A percentile compares a stretch with the other conserved stretches of the same genome.
Conservation (phyloP, 257 asterid genomes). For the Paraleonurus japonicus region DNA sequence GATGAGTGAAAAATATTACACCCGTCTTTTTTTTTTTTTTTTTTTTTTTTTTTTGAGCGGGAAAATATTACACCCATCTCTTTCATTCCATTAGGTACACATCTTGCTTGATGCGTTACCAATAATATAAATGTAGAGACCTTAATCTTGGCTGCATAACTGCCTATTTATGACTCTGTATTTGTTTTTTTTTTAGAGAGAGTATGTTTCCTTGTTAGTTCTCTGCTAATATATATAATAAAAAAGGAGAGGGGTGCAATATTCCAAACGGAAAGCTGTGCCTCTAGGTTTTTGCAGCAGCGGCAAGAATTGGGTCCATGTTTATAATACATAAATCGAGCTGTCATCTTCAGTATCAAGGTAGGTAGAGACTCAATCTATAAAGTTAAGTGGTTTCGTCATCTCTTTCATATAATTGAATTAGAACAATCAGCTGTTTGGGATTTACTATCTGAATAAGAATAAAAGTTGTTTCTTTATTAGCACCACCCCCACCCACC, state of each 20-base stretch:
- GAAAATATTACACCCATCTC: constrained; percentile 18
- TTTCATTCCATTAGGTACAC: constrained; percentile 1
- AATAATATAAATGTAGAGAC: constrained; percentile 4
- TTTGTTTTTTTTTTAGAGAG: constrained; percentile 18
- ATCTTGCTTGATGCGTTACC: constrained; percentile 5
- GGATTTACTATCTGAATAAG: constrained; percentile 23
- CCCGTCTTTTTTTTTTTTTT: too few relatives aligned
- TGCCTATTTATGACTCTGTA: constrained; percentile 22
- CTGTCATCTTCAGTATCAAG: constrained; percentile 48
- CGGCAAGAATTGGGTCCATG: constrained; percentile 47
- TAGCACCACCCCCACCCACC: constrained; percentile 16
- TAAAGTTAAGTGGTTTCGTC: constrained; percentile 41
- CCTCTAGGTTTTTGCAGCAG: constrained; percentile 56
- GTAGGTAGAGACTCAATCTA: constrained; percentile 60
- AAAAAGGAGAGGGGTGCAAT: constrained; percentile 32
- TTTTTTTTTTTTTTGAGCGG: too few relatives aligned
- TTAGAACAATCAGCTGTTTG: constrained; percentile 24
- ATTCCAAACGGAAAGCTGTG: constrained; percentile 41
- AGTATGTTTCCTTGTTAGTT: constrained; percentile 17
- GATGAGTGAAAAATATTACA: constrained; percentile 14
- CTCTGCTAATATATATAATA: constrained; percentile 9
- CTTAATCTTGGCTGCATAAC: constrained; percentile 21
- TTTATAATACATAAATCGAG: constrained; percentile 30
- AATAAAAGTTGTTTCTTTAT: constrained; percentile 29
- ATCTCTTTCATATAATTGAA: constrained; percentile 34